Conservation (phyloP, 495 filamentous ascomycete genomes). For the Stereocaulon alpinum region DNA sequence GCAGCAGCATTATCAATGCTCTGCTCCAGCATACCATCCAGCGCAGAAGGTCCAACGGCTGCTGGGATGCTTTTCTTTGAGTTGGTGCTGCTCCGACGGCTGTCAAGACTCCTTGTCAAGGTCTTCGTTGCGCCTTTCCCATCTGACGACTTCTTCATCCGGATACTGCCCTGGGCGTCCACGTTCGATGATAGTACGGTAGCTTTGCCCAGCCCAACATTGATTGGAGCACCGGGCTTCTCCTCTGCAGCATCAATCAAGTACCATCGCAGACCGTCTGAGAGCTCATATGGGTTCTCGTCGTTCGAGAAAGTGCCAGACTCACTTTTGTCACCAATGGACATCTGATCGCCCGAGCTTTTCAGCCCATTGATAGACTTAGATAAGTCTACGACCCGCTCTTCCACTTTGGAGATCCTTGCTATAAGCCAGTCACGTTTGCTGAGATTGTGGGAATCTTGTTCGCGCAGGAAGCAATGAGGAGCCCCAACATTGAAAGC, state of each 20-base stretch:
- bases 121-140: constrained; percentile 54
- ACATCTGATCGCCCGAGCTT: constrained; percentile 40
- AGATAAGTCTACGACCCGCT: constrained; percentile 86
- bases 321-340: constrained; percentile 44
- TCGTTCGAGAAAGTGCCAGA: constrained; percentile 60
- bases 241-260: constrained; percentile 88
- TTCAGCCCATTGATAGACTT: constrained; percentile 51
- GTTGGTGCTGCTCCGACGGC: constrained; percentile 72
- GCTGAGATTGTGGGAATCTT: constrained; percentile 74
- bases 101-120: constrained; percentile 78
- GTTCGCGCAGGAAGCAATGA: constrained; percentile 92
- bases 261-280: constrained; percentile 93
- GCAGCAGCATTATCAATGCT: constrained; percentile 24
- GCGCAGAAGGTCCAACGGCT: neutral
- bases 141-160: constrained; percentile 39
- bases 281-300: constrained; percentile 95
- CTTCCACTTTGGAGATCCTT: constrained; percentile 83
- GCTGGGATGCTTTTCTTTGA: constrained; percentile 53
- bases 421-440: constrained; percentile 88
- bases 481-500: constrained; percentile 96
- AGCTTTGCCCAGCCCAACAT: constrained; percentile 75
- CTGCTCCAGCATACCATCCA: constrained; percentile 13
- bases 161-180: constrained; percentile 68
- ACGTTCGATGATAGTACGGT: constrained; percentile 85
- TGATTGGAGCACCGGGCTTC: constrained; percentile 87